Evolutionary conservation across 2,329 filamentous ascomycete genomes (phyloP).

Genomic region (Diplocarpon rosae): DNA sequence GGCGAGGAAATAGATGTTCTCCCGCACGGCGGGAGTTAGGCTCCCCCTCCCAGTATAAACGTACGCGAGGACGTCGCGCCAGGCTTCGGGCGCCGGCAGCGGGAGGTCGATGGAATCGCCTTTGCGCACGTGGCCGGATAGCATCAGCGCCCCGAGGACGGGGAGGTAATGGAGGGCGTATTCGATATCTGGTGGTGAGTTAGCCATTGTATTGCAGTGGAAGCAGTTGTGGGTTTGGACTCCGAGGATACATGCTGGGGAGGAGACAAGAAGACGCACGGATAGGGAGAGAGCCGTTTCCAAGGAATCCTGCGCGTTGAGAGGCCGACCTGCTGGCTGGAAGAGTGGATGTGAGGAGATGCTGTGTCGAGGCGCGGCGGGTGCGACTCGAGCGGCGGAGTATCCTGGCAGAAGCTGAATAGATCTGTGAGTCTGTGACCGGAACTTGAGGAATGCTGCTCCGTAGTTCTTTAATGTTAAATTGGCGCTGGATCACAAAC

Average conservation of each 20-base stretch:
- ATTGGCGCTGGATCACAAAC: constrained; percentile 38
- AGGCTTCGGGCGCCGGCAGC: constrained; percentile 44
- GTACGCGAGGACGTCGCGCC: constrained; percentile 43
- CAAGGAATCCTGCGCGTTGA: background rate
- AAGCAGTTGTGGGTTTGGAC: background rate
- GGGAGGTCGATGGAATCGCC: constrained; percentile 47
- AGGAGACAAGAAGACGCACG: constrained; percentile 30
- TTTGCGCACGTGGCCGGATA: constrained; percentile 39
- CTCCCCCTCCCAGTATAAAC: constrained; percentile 41
- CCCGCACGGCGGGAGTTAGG: constrained; percentile 35
- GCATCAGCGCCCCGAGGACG: constrained; percentile 42
- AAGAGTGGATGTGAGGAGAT: background rate
- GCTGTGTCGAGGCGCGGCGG: constrained; percentile 13
- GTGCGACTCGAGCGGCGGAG: constrained; percentile 15
- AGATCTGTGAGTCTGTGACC: background rate
- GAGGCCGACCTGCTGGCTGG: background rate
- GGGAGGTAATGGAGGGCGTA: constrained; percentile 40
- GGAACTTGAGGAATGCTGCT: constrained; percentile 32
- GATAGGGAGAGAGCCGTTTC: constrained; percentile 31
- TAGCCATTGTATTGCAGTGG: background rate
- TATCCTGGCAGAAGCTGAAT: background rate
- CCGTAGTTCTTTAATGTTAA: constrained; percentile 38
- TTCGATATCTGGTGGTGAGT: constrained; percentile 32
- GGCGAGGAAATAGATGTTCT: constrained; percentile 45
- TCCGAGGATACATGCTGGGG: no score